These are phyloP conservation scores for Mycena epipterygia DNA, from an alignment of 768 basidiomycete species.

Conservation along the genomic window DNA sequence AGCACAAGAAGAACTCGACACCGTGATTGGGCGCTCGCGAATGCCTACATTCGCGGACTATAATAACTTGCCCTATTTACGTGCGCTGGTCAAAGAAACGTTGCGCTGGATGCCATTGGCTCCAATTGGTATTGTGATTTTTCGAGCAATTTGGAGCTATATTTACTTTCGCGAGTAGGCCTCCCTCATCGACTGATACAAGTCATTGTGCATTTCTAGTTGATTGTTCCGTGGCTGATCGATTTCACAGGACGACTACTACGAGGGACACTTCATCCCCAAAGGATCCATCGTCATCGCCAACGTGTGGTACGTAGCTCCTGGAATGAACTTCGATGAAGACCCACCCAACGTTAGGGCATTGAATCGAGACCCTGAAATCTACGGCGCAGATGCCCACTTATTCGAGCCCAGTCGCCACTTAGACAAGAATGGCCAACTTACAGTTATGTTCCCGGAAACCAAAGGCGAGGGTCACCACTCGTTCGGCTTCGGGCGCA, in stretches of 20 bases:
- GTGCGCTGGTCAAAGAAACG: conserved; percentile 6
- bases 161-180: conserved; percentile 38
- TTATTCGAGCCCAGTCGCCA: conserved; percentile 43
- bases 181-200: conserved; percentile 39
- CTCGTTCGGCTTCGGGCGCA: conserved; percentile 48
- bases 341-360: conserved; percentile 12
- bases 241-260: conserved; percentile 42
- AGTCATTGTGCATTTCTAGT: background rate
- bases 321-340: background rate
- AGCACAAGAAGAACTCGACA: conserved; percentile 10
- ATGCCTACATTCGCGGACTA: conserved; percentile 15
- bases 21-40: background rate
- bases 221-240: background rate
- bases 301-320: conserved; percentile 33
- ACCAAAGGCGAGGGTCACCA: conserved; percentile 50
- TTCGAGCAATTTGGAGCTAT: background rate
- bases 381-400: conserved; percentile 44
- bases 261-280: conserved; percentile 46
- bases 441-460: conserved; percentile 34
- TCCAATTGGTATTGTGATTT: background rate
- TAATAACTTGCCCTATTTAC: background rate
- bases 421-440: conserved; percentile 41
- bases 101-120: conserved; percentile 9
- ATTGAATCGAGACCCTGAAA: conserved; percentile 42
- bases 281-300: conserved; percentile 44